These are phyloP conservation scores for Trametes pubescens DNA, from an alignment of 1,284 basidiomycete genomes.

Conservation along the genomic window DNA sequence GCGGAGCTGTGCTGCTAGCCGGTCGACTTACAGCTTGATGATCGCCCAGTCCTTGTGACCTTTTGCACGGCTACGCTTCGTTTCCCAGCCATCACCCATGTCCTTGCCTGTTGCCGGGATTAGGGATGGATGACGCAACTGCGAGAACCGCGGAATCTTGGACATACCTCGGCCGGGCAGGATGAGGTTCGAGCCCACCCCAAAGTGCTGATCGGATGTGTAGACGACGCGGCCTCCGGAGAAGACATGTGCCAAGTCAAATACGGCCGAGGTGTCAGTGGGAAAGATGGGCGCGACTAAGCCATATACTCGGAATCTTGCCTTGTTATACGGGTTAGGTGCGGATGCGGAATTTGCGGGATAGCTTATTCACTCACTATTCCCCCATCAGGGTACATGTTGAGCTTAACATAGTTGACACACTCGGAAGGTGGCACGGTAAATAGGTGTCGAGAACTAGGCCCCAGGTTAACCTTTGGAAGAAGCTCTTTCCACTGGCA, in stretches of 20 bases:
- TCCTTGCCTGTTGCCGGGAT: conserved; percentile 60
- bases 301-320: conserved; percentile 90
- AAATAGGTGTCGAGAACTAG: conserved; percentile 89
- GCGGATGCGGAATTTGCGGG: conserved; percentile 13
- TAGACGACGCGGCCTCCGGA: conserved; percentile 86
- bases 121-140: conserved; percentile 10
- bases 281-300: conserved; percentile 74
- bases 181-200: conserved; percentile 90
- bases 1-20: conserved; percentile 44
- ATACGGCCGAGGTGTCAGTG: conserved; percentile 51
- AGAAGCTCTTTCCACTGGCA: conserved; percentile 85
- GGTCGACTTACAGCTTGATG: conserved; percentile 78
- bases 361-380: conserved; percentile 64
- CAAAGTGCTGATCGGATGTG: conserved; percentile 94
- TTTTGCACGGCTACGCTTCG: conserved; percentile 83
- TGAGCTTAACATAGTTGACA: conserved; percentile 88
- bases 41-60: conserved; percentile 93
- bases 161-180: conserved; percentile 82
- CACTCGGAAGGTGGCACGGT: conserved; percentile 62
- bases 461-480: conserved; percentile 79
- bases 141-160: conserved; percentile 20
- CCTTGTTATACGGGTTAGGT: conserved; percentile 53
- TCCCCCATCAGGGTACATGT: conserved; percentile 97
- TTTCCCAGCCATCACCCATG: conserved; percentile 99
- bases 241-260: conserved; percentile 93